Evolutionary conservation across 768 basidiomycete species (phyloP).

Genomic region (Collybiopsis confluens): DNA sequence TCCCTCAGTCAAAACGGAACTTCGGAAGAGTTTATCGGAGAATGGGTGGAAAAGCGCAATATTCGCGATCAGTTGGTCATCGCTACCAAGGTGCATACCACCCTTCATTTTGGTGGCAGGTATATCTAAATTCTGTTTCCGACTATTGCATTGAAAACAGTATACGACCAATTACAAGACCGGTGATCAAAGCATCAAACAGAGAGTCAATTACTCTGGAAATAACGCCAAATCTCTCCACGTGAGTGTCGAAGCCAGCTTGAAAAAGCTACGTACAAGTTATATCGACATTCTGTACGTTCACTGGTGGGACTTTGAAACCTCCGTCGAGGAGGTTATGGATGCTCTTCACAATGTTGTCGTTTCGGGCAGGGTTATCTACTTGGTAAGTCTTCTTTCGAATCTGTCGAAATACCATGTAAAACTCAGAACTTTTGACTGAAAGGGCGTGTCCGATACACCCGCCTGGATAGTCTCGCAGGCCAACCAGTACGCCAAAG

Average conservation of each 20-base stretch:
- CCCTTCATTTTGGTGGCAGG: too few relatives aligned
- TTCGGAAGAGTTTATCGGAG: constrained; percentile 50
- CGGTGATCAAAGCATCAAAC: constrained; percentile 18
- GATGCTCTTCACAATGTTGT: constrained; percentile 35
- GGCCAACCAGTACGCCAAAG: constrained; percentile 9
- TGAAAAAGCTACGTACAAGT: constrained; percentile 7
- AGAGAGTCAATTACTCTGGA: constrained; percentile 39
- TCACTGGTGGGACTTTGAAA: constrained; percentile 8
- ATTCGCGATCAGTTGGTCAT: constrained; percentile 47
- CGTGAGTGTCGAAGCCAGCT: constrained; percentile 5
- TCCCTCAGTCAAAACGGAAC: constrained; percentile 44
- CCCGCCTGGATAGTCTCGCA: constrained; percentile 7
- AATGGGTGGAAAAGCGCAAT: constrained; percentile 44
- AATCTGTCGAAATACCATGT: background rate
- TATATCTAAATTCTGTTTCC: too few relatives aligned
- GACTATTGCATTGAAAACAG: constrained; percentile 13
- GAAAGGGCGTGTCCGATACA: constrained; percentile 20
- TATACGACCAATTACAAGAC: constrained; percentile 28
- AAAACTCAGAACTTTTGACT: background rate
- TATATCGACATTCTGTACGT: constrained; percentile 8
- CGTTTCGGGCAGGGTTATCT: constrained; percentile 35
- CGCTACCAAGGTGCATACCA: constrained; percentile 33
- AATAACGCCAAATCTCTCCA: constrained; percentile 36
- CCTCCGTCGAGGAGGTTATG: constrained; percentile 8
- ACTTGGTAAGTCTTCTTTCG: constrained; percentile 20